Evolutionary conservation across 1,284 basidiomycete genomes (phyloP), one percentile per base, ranked within the genome.

Genomic region (Papiliotrema laurentii): DNA sequence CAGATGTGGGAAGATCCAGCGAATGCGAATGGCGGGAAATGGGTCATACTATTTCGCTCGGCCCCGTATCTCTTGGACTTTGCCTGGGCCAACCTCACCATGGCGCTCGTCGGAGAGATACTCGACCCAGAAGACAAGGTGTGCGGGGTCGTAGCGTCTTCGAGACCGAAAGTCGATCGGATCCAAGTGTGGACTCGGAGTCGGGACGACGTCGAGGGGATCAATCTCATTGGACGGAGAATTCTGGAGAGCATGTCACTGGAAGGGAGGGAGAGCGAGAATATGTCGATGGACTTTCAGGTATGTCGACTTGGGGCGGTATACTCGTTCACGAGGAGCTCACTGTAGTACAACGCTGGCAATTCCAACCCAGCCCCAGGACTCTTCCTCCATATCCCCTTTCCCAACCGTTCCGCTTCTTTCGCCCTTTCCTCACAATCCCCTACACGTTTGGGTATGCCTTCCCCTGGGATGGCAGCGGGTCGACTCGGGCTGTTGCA

Each of bases 1-100:
- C 87, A 90, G 35, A 93, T 94, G 88, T 96, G 92, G 91, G 92
- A 96, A 74, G 92, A 96, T 68, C 82, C 83, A 22, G 87, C 89
- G 41, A 97, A 97, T 69, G 85, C 86, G 9, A 80, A 84, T 60
- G 91, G 91, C 22, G 91, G 91, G 31, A 93, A 93, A 74, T 97
- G 92, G 92, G 87, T 90, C 18, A 74, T 96, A 45, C 90, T 91
- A 58, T 87, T 96, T 83, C 86, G 86, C 72, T 83, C 85, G 53
- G 49, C 52, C 1, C 87, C 86, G 60, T 83, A 48, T n/a, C 69
- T 93, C 54, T 76, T 94, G 40, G 92, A 97, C 75, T 79, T 85
- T 27, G 88, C 84, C 71, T 97, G 92, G 92, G 80, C 81, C 44
- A 93, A 87, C 83, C 78, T 96, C 28, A 84, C 88, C 14, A 87